Percentiles rank a stretch among this genome's conserved stretches.
Evolutionary conservation across 2,329 filamentous ascomycete species (phyloP).

Genomic region (Trichoderma citrinoviride): DNA sequence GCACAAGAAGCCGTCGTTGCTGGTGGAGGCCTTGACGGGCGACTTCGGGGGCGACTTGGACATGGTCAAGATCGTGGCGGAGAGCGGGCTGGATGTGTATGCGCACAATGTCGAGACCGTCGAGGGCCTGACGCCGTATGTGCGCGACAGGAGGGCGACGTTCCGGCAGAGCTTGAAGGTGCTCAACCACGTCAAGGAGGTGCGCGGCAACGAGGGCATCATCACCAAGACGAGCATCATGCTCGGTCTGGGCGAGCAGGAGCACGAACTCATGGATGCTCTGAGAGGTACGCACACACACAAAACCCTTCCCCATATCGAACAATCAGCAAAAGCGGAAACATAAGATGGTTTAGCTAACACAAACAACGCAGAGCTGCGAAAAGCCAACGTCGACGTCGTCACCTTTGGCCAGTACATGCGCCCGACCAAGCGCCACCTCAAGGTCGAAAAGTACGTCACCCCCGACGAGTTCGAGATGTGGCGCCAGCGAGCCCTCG

Average conservation of each 20-base stretch:
- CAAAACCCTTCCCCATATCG: too few species aligned
- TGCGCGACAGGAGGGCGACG: slow-evolving; percentile 83
- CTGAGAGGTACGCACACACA: slow-evolving; percentile 59
- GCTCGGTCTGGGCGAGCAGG: slow-evolving; percentile 90
- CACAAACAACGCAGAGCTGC: slow-evolving; percentile 54
- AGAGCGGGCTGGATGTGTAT: slow-evolving; percentile 89
- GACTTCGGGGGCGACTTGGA: slow-evolving; percentile 84
- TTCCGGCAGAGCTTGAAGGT: slow-evolving; percentile 84
- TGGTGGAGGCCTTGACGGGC: slow-evolving; percentile 82
- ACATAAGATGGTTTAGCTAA: neutral
- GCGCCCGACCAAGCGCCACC: slow-evolving; percentile 96
- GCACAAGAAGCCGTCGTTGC: slow-evolving; percentile 69
- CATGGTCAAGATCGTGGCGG: slow-evolving; percentile 80
- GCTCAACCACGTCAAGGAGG: slow-evolving; percentile 75
- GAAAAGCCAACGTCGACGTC: slow-evolving; percentile 80
- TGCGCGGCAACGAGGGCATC: slow-evolving; percentile 62
- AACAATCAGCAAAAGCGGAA: neutral
- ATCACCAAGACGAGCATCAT: slow-evolving; percentile 99
- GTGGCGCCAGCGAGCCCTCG: slow-evolving; percentile 85
- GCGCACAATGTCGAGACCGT: slow-evolving; percentile 97
- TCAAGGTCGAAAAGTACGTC: slow-evolving; percentile 94
- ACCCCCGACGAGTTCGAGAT: slow-evolving; percentile 87
- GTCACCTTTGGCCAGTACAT: slow-evolving; percentile 99
- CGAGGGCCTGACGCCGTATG: slow-evolving; percentile 83
- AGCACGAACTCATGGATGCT: slow-evolving; percentile 78